Evolutionary conservation across 2,329 filamentous ascomycete genomes (phyloP).

Genomic region (Catunica adiposa): DNA sequence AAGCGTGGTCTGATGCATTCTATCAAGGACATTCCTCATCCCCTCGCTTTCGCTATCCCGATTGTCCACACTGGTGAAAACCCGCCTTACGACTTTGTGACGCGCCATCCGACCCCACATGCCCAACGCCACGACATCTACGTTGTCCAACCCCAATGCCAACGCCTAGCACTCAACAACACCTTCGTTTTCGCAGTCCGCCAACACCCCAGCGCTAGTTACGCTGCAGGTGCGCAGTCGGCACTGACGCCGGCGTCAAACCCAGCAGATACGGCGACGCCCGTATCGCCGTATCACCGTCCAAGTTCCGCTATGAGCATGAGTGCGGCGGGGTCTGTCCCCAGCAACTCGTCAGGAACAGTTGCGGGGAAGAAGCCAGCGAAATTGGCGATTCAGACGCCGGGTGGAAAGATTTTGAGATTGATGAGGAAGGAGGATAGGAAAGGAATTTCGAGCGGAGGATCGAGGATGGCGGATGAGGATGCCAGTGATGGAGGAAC

Average conservation of each 20-base stretch:
- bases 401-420: conserved; percentile 83
- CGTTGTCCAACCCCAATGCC: conserved; percentile 88
- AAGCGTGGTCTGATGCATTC: conserved; percentile 94
- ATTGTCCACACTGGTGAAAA: conserved; percentile 84
- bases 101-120: conserved; percentile 86
- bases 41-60: conserved; percentile 75
- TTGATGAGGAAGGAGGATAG: conserved; percentile 66
- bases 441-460: conserved; percentile 32
- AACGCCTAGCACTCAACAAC: conserved; percentile 77
- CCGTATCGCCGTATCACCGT: conserved; percentile 37
- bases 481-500: conserved; percentile 52
- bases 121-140: conserved; percentile 96
- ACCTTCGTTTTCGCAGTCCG: conserved; percentile 95
- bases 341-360: conserved; percentile 35
- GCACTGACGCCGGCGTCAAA: conserved; percentile 31
- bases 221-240: conserved; percentile 18
- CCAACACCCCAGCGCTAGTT: conserved; percentile 58
- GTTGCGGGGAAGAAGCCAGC: conserved; percentile 63
- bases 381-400: conserved; percentile 87
- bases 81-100: conserved; percentile 83
- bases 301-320: conserved; percentile 50
- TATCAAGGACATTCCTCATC: conserved; percentile 88
- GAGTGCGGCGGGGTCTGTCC: conserved; percentile 40
- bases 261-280: conserved; percentile 33
- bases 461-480: conserved; percentile 27